Evolutionary conservation across 1,284 basidiomycete species (phyloP), one percentile per base, ranked within the genome.

Genomic region (Hortiboletus rubellus): DNA sequence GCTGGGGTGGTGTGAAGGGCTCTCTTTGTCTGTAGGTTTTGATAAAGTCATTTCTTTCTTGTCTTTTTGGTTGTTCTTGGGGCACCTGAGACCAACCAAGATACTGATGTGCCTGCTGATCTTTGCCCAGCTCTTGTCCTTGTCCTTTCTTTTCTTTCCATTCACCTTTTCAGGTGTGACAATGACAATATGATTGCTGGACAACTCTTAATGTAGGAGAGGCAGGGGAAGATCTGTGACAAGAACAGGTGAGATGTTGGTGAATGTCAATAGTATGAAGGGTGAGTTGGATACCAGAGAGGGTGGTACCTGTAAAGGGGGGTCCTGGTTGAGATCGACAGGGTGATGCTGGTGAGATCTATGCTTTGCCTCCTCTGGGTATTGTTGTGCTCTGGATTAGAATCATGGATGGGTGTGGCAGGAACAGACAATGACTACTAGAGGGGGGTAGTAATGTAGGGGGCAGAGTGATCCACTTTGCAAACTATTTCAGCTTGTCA

Each of bases 401-500:
- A 56, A 65, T 63, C 54, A 47, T 66, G 54, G 50, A 64, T 31
- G 66, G 79, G 79, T 11, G 72, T 79, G 0, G 83, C 80, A 1
- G 83, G 82, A 14, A 84, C n/a, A n/a, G n/a, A n/a, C n/a, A n/a
- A n/a, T n/a, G n/a, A n/a, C n/a, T n/a, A 76, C 18, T 72, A 77
- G 4, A 74, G 70, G 0, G 75, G 70, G 36, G 45, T 41, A 0
- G 43, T 61, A 1, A 59, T 58, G 34, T 63, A 53, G 14, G 72
- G 47, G 0, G 71, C 71, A 9, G 68, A 64, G 2, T 55, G 54
- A 92, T 74, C 64, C 81, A 80, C 65, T 83, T 82, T n/a, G 87
- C 87, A 49, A 94, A 75, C 44, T 82, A 84, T 68, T 83, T 86
- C 60, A 94, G 75, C 51, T 82, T 79, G 72, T 93, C 87, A 49